Conservation (phyloP, 805 yeast genomes). For the Monosporozyma servazzii region DNA sequence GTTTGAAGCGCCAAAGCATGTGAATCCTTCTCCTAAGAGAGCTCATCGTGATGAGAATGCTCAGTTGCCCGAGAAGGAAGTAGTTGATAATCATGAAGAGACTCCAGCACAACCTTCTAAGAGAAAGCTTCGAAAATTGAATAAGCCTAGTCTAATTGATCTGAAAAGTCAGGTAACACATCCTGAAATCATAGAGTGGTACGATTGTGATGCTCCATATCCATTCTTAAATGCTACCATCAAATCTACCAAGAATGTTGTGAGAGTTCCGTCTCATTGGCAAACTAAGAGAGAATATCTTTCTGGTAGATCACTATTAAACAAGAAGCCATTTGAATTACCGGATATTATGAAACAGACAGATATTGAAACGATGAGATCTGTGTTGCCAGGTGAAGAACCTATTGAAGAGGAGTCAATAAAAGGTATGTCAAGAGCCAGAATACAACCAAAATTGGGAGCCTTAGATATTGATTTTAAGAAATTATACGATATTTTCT, state of each 20-base stretch:
- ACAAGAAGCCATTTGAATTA: conserved; percentile 61
- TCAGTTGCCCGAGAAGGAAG: neutral
- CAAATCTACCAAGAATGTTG: conserved; percentile 54
- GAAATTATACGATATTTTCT: conserved; percentile 76
- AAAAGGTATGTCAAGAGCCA: conserved; percentile 67
- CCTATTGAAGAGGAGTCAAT: conserved; percentile 34
- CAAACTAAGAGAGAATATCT: conserved; percentile 65
- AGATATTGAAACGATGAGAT: conserved; percentile 82
- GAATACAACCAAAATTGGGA: conserved; percentile 86
- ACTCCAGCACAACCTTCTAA: conserved; percentile 19
- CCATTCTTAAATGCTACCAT: conserved; percentile 58
- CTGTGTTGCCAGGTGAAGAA: conserved; percentile 30
- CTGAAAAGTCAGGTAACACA: conserved; percentile 49
- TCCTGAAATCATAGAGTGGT: conserved; percentile 81
- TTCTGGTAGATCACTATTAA: conserved; percentile 54
- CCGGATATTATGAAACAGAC: conserved; percentile 75
- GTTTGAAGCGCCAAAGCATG: conserved; percentile 6
- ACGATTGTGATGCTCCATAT: conserved; percentile 74
- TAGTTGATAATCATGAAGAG: conserved; percentile 15
- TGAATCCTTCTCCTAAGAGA: neutral
- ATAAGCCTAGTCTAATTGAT: conserved; percentile 55
- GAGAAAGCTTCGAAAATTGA: conserved; percentile 41
- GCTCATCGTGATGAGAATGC: neutral
- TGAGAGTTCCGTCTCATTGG: conserved; percentile 86
- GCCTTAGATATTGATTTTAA: conserved; percentile 77